Conservation (phyloP, 352 stramenopile genomes). For the Pythium aphanidermatum region DNA sequence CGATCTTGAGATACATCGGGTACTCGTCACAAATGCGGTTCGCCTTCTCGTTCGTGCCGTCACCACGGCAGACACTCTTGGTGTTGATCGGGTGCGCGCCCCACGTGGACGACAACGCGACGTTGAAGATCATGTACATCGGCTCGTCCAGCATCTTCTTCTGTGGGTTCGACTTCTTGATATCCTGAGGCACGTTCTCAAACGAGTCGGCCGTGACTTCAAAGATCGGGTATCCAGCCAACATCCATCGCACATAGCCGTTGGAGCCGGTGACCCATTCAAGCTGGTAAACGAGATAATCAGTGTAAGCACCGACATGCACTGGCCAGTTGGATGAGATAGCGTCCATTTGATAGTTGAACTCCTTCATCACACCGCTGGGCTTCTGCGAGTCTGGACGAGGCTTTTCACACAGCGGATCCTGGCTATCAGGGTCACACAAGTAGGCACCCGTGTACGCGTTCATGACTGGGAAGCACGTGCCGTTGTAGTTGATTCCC, state of each 20-base stretch:
- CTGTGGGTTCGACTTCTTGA: conserved; percentile 30
- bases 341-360: conserved; percentile 68
- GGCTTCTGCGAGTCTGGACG: conserved; percentile 20
- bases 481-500: conserved; percentile 29
- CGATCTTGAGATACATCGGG: conserved; percentile 72
- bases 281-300: conserved; percentile 57
- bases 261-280: conserved; percentile 57
- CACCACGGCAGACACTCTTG: conserved; percentile 33
- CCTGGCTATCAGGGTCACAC: conserved; percentile 21
- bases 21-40: conserved; percentile 62
- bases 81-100: conserved; percentile 41
- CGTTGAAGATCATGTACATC: conserved; percentile 92
- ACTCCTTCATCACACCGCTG: conserved; percentile 43
- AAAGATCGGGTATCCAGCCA: conserved; percentile 40
- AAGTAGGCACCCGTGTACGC: conserved; percentile 21
- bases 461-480: conserved; percentile 21
- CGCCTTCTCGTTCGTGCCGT: conserved; percentile 26
- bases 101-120: conserved; percentile 86
- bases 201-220: conserved; percentile 44
- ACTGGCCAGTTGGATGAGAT: conserved; percentile 63
- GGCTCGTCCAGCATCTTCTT: conserved; percentile 81
- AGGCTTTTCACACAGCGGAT: conserved; percentile 28
- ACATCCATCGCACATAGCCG: conserved; percentile 60
- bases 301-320: conserved; percentile 38
- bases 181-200: conserved; percentile 38